Evolutionary conservation across 805 yeast species (phyloP).

Genomic region (Komagataella ulmi): DNA sequence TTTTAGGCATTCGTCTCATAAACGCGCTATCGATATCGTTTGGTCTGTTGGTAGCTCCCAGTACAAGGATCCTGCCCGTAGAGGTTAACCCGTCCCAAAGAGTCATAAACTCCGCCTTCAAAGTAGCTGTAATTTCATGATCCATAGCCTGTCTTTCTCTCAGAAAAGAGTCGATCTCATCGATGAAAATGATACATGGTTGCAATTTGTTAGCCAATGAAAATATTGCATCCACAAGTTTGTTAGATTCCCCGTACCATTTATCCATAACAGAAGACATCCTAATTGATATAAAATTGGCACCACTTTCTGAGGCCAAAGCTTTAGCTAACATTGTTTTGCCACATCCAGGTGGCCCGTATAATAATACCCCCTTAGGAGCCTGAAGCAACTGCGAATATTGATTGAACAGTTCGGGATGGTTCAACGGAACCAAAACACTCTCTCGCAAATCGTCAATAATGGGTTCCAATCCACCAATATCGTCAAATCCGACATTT

Average conservation of each 20-base stretch:
- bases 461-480: conserved; percentile 78
- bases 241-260: conserved; percentile 97
- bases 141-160: conserved; percentile 92
- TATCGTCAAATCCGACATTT: conserved; percentile 90
- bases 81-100: conserved; percentile 93
- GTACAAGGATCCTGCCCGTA: conserved; percentile 82
- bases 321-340: conserved; percentile 98
- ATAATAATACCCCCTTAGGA: conserved; percentile 91
- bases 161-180: conserved; percentile 98
- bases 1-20: conserved; percentile 88
- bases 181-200: conserved; percentile 94
- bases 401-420: conserved; percentile 70
- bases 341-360: conserved; percentile 99
- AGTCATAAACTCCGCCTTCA: conserved; percentile 81
- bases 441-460: conserved; percentile 93
- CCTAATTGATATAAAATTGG: conserved; percentile 89
- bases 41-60: conserved; percentile 95
- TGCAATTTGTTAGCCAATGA: conserved; percentile 94
- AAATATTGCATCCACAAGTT: conserved; percentile 98
- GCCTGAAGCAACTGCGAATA: conserved; percentile 91
- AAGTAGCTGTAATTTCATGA: conserved; percentile 60
- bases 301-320: conserved; percentile 92
- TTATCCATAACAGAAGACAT: conserved; percentile 98
- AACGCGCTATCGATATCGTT: conserved; percentile 98
- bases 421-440: conserved; percentile 88